Evolutionary conservation across 768 basidiomycete genomes (phyloP).

Genomic region (Hortiboletus flavorubellus): DNA sequence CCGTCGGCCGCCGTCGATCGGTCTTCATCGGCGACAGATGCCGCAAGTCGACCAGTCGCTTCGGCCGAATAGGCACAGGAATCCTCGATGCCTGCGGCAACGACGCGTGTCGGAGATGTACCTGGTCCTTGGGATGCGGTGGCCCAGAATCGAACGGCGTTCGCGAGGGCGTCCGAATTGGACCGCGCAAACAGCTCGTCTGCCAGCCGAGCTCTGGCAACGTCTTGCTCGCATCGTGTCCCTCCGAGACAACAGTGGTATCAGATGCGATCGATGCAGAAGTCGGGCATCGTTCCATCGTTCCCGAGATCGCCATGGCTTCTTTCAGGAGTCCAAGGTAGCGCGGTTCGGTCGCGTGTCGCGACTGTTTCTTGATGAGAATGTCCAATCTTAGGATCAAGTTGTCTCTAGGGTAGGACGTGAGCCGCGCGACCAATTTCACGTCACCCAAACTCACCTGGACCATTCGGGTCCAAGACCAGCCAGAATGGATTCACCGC

Average conservation of each 20-base stretch:
- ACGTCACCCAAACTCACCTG: conserved; percentile 40
- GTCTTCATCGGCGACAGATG: conserved; percentile 39
- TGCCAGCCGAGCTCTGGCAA: conserved; percentile 36
- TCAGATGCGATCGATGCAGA: conserved; percentile 15
- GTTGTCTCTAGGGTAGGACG: conserved; percentile 9
- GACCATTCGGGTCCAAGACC: conserved; percentile 53
- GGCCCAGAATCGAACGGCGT: conserved; percentile 44
- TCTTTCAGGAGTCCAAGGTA: conserved; percentile 46
- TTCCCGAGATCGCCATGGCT: conserved; percentile 24
- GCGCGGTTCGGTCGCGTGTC: conserved; percentile 44
- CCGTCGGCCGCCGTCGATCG: conserved; percentile 31
- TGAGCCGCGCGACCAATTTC: neutral
- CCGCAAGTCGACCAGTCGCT: conserved; percentile 53
- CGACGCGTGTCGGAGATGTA: conserved; percentile 57
- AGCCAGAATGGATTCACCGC: conserved; percentile 40
- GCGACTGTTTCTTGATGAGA: conserved; percentile 28
- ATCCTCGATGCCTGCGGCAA: conserved; percentile 38
- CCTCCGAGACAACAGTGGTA: conserved; percentile 35
- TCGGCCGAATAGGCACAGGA: conserved; percentile 40
- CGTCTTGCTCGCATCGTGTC: conserved; percentile 37
- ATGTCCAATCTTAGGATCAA: conserved; percentile 31
- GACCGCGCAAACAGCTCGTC: conserved; percentile 37
- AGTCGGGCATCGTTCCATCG: conserved; percentile 15
- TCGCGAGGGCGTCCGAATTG: conserved; percentile 57
- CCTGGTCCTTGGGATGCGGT: conserved; percentile 61